These are phyloP conservation scores for Tetrahymena elliotti DNA, from an alignment of 73 alveolate species.

Conservation along the genomic window DNA sequence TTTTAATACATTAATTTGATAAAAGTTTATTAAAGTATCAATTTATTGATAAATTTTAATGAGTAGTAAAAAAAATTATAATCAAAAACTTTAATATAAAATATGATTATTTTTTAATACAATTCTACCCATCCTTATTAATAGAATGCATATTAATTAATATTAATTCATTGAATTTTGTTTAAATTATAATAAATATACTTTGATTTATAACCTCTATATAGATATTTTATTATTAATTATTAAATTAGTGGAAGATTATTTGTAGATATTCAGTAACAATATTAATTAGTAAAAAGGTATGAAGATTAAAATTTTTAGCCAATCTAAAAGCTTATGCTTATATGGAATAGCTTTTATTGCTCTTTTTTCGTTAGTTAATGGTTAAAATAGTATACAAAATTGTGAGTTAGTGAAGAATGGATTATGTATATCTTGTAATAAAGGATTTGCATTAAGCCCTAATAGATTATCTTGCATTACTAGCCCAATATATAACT, in stretches of 20 bases:
- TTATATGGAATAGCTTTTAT: background rate
- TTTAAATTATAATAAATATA: no score
- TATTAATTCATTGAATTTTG: no score
- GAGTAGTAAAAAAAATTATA: no score
- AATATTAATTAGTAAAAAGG: background rate
- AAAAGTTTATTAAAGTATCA: no score
- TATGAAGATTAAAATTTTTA: background rate
- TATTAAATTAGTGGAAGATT: background rate
- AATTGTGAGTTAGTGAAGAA: background rate
- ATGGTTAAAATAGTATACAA: background rate
- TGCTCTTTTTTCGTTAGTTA: background rate
- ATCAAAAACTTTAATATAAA: no score
- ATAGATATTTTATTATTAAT: background rate
- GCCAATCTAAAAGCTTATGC: background rate
- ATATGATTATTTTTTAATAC: no score
- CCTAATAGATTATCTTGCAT: background rate
- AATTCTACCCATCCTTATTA: background rate
- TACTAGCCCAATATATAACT: background rate
- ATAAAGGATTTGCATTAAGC: background rate
- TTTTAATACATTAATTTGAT: no score
- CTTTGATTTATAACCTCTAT: background rate
- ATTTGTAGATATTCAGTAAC: background rate
- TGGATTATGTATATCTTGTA: background rate
- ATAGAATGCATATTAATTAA: background rate
- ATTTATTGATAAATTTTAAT: no score